Evolutionary conservation across 2,329 filamentous ascomycete genomes (phyloP).

Genomic region (Cercospora janseana): DNA sequence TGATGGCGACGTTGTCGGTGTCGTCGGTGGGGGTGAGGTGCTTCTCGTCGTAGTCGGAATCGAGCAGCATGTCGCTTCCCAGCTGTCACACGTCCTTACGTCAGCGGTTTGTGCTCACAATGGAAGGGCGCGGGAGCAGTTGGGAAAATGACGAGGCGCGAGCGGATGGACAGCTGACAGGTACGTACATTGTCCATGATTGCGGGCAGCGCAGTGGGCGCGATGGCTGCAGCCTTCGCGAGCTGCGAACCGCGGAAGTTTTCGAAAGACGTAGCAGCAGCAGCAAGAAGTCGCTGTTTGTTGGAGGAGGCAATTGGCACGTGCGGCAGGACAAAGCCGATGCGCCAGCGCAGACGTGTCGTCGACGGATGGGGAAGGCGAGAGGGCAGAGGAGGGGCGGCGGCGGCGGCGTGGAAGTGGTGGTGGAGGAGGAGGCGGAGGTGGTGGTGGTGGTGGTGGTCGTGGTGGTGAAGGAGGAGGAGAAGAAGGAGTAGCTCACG

Average conservation of each 20-base stretch:
- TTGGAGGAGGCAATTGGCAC: conserved; percentile 9
- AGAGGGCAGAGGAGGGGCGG: neutral
- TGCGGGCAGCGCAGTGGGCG: neutral
- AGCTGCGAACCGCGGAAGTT: conserved; percentile 1
- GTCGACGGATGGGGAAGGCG: neutral
- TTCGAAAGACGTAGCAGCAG: conserved; percentile 8
- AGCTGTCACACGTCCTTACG: conserved; percentile 43
- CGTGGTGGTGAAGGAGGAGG: neutral
- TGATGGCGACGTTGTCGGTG: conserved; percentile 55
- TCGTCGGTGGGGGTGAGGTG: conserved; percentile 44
- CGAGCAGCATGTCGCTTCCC: conserved; percentile 63
- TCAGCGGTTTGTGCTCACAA: conserved; percentile 28
- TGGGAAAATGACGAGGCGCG: neutral
- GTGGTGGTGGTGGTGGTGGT: neutral
- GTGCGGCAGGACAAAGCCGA: conserved; percentile 10
- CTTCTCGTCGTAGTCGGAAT: conserved; percentile 62
- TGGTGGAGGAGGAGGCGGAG: neutral
- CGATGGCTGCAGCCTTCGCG: conserved; percentile 11
- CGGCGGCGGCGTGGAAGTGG: neutral
- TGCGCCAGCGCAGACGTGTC: conserved; percentile 13
- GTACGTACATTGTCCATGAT: conserved; percentile 15
- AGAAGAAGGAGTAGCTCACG: too few species aligned
- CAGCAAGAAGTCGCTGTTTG: conserved; percentile 2
- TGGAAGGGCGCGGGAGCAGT: neutral
- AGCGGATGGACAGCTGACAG: neutral